Percentiles rank a stretch among this genome's conserved stretches.
These are phyloP conservation scores for Salvia splendens DNA, from an alignment of 257 asterid genomes.

Conservation along the genomic window DNA sequence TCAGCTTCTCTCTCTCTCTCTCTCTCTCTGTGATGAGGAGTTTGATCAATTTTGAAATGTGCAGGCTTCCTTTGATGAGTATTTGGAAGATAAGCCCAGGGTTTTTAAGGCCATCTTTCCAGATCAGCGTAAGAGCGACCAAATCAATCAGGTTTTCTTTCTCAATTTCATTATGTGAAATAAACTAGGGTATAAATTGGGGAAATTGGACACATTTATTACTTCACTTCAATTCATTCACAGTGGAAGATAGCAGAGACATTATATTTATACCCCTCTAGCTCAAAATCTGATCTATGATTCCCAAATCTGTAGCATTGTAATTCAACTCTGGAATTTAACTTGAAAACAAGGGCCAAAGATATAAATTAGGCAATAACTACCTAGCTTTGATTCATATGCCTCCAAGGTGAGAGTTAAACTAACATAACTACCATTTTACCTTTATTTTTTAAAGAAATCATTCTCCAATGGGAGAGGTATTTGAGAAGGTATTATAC, in stretches of 20 bases:
- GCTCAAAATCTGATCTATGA: background rate
- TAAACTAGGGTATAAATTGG: background rate
- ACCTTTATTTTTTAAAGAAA: too few species aligned
- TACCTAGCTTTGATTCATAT: constrained; percentile 5
- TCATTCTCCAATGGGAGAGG: too few species aligned
- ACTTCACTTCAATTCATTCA: background rate
- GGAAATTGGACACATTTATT: background rate
- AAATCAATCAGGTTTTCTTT: constrained; percentile 65
- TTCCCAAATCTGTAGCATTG: background rate
- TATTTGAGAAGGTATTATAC: too few species aligned
- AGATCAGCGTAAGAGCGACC: constrained; percentile 78
- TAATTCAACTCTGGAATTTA: background rate
- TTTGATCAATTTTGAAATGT: constrained; percentile 22
- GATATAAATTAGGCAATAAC: background rate
- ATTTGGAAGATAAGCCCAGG: constrained; percentile 80
- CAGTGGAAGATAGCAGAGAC: background rate
- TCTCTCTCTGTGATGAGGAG: background rate
- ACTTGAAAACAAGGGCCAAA: background rate
- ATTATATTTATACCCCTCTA: background rate
- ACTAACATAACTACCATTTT: too few species aligned
- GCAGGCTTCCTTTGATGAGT: constrained; percentile 89
- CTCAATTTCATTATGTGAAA: background rate
- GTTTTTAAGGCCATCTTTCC: constrained; percentile 92
- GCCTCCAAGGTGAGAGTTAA: too few species aligned
- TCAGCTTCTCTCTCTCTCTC: background rate